Evolutionary conservation across 169 alveolate genomes (phyloP).

Genomic region (Plasmodium falciparum): DNA sequence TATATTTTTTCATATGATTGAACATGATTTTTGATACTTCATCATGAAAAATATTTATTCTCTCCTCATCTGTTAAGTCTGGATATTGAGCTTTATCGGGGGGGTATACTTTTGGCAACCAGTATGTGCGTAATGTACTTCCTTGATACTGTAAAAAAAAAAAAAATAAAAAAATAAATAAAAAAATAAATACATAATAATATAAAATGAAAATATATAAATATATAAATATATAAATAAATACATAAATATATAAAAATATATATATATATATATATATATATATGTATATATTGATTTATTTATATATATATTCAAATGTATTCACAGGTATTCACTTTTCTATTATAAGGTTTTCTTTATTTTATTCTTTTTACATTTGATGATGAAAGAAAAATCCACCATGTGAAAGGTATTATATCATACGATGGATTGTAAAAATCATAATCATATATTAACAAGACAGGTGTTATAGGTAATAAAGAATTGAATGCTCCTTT

Average conservation of each 20-base stretch:
- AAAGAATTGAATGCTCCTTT: slow-evolving; percentile 64
- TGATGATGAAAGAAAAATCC: slow-evolving; percentile 19
- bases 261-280: no score
- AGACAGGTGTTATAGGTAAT: slow-evolving; percentile 65
- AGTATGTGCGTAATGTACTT: slow-evolving; percentile 25
- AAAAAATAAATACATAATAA: no score
- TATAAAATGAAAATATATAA: background rate
- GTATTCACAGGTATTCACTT: no score
- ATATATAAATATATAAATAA: background rate
- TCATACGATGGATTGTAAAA: slow-evolving; percentile 66
- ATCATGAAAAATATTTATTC: slow-evolving; percentile 53
- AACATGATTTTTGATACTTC: slow-evolving; percentile 73
- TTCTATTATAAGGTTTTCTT: no score
- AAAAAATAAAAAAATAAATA: background rate
- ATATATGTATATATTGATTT: no score
- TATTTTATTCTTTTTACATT: slow-evolving; percentile 12
- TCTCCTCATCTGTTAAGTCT: slow-evolving; percentile 40
- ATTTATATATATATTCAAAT: no score
- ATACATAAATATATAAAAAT: background rate
- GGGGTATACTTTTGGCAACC: slow-evolving; percentile 68
- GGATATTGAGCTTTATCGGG: slow-evolving; percentile 43
- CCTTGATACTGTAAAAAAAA: slow-evolving; percentile 27
- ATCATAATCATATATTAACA: slow-evolving; percentile 40
- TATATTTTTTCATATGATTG: slow-evolving; percentile 55
- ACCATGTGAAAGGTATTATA: slow-evolving; percentile 61